Percentiles rank a stretch among this genome's conserved stretches.
Conservation (phyloP, 192 early-diverging fungal species). For the Coemansia sp. region DNA sequence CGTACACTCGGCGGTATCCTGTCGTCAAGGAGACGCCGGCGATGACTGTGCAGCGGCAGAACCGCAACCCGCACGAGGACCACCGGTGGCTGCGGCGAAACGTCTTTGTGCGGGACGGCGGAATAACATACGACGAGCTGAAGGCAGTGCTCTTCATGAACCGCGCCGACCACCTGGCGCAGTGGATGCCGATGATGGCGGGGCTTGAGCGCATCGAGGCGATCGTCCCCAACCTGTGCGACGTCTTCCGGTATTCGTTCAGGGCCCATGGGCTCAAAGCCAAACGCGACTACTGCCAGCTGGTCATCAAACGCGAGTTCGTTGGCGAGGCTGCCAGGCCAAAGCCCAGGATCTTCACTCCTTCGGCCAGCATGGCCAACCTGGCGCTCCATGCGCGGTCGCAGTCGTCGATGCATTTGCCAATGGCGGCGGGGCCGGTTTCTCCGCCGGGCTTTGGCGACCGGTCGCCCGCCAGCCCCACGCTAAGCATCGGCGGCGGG, state of each 20-base stretch:
- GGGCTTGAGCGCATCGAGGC: constrained; percentile 15
- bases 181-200: constrained; percentile 36
- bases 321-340: constrained; percentile 18
- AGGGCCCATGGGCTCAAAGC: constrained; percentile 37
- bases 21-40: constrained; percentile 12
- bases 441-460: background rate
- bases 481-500: background rate
- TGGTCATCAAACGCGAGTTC: constrained; percentile 47
- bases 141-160: constrained; percentile 20
- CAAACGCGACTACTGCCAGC: constrained; percentile 47
- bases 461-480: constrained; percentile 1
- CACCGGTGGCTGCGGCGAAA: constrained; percentile 53
- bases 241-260: constrained; percentile 22
- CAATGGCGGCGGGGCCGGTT: constrained; percentile 5
- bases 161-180: constrained; percentile 25
- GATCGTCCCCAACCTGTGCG: constrained; percentile 39
- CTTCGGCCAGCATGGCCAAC: constrained; percentile 45
- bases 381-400: constrained; percentile 24
- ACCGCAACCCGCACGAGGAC: constrained; percentile 46
- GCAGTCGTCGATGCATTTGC: constrained; percentile 17
- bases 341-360: constrained; percentile 47
- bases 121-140: constrained; percentile 31
- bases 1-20: constrained; percentile 47
- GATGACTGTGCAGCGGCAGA: constrained; percentile 41
- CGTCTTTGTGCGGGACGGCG: background rate